These are phyloP conservation scores for Neurospora sp. DNA, from an alignment of 495 filamentous ascomycete genomes.

Conservation along the genomic window DNA sequence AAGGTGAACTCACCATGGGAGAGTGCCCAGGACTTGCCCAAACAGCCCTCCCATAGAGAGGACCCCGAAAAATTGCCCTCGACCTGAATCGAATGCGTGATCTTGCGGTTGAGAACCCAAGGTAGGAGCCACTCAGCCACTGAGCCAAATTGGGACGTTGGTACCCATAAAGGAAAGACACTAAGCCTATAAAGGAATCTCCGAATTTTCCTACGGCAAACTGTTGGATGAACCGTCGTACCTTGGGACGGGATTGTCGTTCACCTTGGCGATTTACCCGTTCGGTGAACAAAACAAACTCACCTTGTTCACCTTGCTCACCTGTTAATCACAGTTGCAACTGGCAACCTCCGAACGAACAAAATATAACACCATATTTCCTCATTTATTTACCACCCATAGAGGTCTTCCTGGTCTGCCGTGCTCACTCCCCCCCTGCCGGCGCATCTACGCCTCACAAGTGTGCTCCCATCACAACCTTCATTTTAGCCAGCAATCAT, in stretches of 20 bases:
- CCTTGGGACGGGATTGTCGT: background rate
- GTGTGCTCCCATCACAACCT: no score
- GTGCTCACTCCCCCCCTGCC: background rate
- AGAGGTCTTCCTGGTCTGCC: background rate
- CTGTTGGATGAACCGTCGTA: background rate
- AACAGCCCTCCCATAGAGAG: background rate
- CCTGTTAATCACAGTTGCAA: background rate
- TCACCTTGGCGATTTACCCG: background rate
- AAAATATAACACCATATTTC: background rate
- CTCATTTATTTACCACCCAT: conserved; percentile 1
- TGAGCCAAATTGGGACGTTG: background rate
- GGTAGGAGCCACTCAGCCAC: background rate
- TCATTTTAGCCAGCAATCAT: background rate
- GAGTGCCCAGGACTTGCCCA: background rate
- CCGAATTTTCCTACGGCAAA: background rate
- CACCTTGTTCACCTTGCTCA: background rate
- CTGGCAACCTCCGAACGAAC: background rate
- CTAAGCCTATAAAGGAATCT: background rate
- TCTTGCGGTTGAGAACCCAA: background rate
- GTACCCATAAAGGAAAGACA: background rate
- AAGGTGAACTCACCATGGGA: no score
- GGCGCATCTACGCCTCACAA: background rate
- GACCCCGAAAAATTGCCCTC: background rate
- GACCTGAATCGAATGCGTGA: background rate
- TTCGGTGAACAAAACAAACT: background rate